A percentile compares a stretch with the other conserved stretches of the same genome.
Conservation (phyloP, 225 moss, liverwort and hornwort species). For the Asterella californica region DNA sequence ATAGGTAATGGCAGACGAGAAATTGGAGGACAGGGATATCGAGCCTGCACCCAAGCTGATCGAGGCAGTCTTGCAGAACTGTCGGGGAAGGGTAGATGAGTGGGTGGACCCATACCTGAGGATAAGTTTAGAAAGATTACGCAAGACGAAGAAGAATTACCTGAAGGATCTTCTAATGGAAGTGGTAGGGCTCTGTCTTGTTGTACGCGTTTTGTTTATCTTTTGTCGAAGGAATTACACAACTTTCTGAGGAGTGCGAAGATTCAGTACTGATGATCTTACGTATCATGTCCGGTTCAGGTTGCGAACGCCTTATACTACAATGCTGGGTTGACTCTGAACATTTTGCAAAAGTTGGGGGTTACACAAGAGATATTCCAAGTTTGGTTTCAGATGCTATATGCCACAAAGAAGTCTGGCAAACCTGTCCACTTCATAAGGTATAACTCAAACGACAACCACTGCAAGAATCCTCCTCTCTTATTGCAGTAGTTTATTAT, state of each 20-base stretch:
- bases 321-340: slow-evolving; percentile 74
- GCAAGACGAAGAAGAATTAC: slow-evolving; percentile 71
- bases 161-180: slow-evolving; percentile 81
- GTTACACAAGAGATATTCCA: slow-evolving; percentile 83
- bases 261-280: not conserved
- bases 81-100: slow-evolving; percentile 92
- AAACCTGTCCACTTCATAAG: slow-evolving; percentile 81
- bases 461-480: no score
- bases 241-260: not conserved
- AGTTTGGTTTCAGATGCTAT: slow-evolving; percentile 97
- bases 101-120: slow-evolving; percentile 79
- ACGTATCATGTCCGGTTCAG: slow-evolving; percentile 33
- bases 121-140: slow-evolving; percentile 74
- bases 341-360: slow-evolving; percentile 76
- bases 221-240: not conserved
- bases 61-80: slow-evolving; percentile 93
- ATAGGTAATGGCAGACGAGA: slow-evolving; percentile 92
- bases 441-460: slow-evolving; percentile 20
- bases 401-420: slow-evolving; percentile 78
- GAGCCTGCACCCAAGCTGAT: slow-evolving; percentile 97
- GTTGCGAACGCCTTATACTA: slow-evolving; percentile 94
- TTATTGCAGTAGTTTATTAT: no score
- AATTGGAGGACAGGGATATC: slow-evolving; percentile 86
- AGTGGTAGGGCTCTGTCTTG: slow-evolving; percentile 54
- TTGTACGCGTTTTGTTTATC: not conserved